Percentiles rank a stretch among this genome's conserved stretches.
Evolutionary conservation across 2,329 filamentous ascomycete genomes (phyloP).

Genomic region (Calonectria hawksworthii): DNA sequence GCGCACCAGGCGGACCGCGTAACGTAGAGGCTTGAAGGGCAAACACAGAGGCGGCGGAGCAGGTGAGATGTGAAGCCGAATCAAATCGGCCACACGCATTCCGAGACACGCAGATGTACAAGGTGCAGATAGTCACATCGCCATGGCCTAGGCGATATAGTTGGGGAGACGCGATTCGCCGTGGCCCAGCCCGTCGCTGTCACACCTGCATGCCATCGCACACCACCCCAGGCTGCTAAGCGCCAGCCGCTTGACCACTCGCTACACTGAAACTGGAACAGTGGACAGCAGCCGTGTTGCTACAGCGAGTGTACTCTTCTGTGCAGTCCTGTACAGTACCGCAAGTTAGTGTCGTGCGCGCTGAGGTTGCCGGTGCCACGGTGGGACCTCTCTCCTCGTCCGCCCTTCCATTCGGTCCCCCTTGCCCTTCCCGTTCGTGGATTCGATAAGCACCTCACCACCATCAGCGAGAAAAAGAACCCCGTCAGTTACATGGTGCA

Average conservation of each 20-base stretch:
- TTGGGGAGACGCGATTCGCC: constrained; percentile 21
- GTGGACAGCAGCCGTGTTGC: neutral
- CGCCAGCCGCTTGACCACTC: constrained; percentile 29
- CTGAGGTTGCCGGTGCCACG: neutral
- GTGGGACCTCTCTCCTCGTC: constrained; percentile 1
- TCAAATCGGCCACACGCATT: neutral
- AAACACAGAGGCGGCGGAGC: neutral
- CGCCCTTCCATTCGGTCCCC: constrained; percentile 1
- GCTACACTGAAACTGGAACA: neutral
- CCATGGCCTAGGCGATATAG: neutral
- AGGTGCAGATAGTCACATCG: constrained; percentile 13
- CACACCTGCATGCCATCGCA: constrained; percentile 23
- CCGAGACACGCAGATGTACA: constrained; percentile 7
- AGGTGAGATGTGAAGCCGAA: neutral
- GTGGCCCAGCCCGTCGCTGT: constrained; percentile 1
- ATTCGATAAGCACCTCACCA: constrained; percentile 18
- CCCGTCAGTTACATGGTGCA: constrained; percentile 11
- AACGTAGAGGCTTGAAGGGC: neutral
- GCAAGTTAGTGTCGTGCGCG: neutral
- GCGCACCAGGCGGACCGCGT: neutral
- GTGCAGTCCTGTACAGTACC: neutral
- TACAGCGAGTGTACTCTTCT: neutral
- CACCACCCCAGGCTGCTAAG: constrained; percentile 26
- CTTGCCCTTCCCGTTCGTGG: neutral
- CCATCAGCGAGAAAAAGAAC: neutral